Evolutionary conservation across 345 rosid genomes (phyloP).

Genomic region (Acer saccharum): DNA sequence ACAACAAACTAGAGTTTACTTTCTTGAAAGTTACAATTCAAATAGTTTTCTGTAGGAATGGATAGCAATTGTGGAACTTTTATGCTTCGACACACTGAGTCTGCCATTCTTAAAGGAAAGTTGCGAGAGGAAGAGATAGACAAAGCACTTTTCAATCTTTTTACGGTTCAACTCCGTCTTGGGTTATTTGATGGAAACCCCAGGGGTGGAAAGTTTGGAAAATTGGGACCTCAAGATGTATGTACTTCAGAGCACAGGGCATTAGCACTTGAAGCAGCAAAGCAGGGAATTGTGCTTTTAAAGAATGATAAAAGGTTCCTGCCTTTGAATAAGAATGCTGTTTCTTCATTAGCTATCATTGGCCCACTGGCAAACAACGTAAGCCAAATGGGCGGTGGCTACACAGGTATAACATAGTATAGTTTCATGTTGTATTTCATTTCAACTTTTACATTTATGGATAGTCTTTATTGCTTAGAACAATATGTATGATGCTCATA

Average conservation of each 20-base stretch:
- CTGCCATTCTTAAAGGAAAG: slow-evolving; percentile 63
- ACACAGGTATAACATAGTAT: slow-evolving; percentile 53
- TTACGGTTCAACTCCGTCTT: slow-evolving; percentile 79
- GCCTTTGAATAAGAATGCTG: slow-evolving; percentile 54
- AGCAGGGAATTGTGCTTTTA: slow-evolving; percentile 91
- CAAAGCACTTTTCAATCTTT: slow-evolving; percentile 78
- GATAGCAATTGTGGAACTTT: slow-evolving; percentile 82
- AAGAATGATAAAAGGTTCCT: slow-evolving; percentile 72
- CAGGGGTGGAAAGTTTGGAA: slow-evolving; percentile 55
- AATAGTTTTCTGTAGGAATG: slow-evolving; percentile 53
- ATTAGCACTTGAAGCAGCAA: slow-evolving; percentile 83
- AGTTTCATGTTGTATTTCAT: not conserved
- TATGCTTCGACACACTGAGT: slow-evolving; percentile 51
- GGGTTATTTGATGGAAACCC: slow-evolving; percentile 89
- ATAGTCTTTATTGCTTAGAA: not conserved
- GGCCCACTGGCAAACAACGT: slow-evolving; percentile 74
- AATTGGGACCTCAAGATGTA: slow-evolving; percentile 59
- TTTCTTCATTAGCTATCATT: slow-evolving; percentile 69
- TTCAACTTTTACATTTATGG: not conserved
- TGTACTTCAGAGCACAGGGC: slow-evolving; percentile 66
- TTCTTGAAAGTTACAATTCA: not conserved
- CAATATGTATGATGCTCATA: not conserved
- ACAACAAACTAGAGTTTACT: not conserved
- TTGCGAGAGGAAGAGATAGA: slow-evolving; percentile 67
- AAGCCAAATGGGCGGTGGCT: slow-evolving; percentile 73